These are phyloP conservation scores for Blastomyces percursus DNA, from an alignment of 2,329 filamentous ascomycete genomes.

Conservation along the genomic window DNA sequence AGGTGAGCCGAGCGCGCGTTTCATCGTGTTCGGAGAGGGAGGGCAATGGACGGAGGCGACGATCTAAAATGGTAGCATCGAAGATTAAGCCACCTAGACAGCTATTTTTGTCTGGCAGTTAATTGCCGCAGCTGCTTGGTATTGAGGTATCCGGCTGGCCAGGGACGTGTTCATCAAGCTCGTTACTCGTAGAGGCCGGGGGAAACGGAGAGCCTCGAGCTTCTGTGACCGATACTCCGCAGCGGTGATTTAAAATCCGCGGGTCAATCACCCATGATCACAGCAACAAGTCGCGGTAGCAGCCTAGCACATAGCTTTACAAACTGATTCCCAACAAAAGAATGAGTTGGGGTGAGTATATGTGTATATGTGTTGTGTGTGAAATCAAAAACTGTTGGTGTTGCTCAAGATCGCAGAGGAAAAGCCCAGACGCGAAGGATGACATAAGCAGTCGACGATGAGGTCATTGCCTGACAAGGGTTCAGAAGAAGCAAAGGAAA, in stretches of 20 bases:
- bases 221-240: neutral
- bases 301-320: neutral
- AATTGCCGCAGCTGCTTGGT: neutral
- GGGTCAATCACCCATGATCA: neutral
- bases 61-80: neutral
- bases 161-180: neutral
- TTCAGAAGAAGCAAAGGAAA: neutral
- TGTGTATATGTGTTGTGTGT: neutral
- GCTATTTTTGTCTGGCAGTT: neutral
- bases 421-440: neutral
- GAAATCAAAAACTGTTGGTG: neutral
- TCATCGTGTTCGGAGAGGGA: neutral
- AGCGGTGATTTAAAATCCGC: too few relatives aligned
- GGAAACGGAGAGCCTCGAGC: neutral
- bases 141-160: neutral
- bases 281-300: neutral
- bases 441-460: constrained; percentile 8
- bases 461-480: constrained; percentile 3
- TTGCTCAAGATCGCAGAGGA: neutral
- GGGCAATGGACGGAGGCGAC: neutral
- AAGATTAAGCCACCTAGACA: neutral
- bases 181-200: neutral
- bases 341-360: neutral
- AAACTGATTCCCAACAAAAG: neutral
- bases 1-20: constrained; percentile 4